phyloP scores from a whole-genome alignment of 176 grass and related monocot species.

The Poa pratensis region DNA sequence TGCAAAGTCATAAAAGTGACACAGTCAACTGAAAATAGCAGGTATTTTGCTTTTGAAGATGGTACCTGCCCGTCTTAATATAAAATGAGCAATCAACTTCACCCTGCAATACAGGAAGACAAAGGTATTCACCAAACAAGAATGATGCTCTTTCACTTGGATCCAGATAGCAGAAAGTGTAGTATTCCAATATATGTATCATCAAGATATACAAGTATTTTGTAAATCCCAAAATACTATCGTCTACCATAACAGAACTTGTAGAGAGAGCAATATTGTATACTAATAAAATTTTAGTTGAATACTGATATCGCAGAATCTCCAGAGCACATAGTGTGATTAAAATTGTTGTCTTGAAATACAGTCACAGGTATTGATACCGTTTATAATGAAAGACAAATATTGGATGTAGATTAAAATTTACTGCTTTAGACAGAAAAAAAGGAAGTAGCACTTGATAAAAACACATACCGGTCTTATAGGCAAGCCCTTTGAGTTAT shows the following conservation, averaged over 20 bases:
- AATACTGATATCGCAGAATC: constrained; percentile 30
- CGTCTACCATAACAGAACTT: background rate
- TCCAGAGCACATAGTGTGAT: constrained; percentile 26
- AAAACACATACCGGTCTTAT: constrained; percentile 66
- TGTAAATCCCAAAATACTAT: background rate
- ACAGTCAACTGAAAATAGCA: constrained; percentile 26
- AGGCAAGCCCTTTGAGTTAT: constrained; percentile 87
- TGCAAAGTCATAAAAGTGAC: constrained; percentile 16
- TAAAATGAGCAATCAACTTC: constrained; percentile 96
- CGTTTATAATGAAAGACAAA: constrained; percentile 15
- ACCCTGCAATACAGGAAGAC: constrained; percentile 58
- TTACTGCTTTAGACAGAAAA: constrained; percentile 22
- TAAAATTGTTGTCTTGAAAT: constrained; percentile 4
- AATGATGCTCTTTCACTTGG: constrained; percentile 11
- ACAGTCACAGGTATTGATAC: constrained; percentile 5
- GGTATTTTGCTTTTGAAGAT: constrained; percentile 14
- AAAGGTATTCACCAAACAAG: constrained; percentile 34
- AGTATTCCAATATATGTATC: background rate
- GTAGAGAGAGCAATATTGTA: background rate
- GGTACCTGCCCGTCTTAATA: constrained; percentile 90
- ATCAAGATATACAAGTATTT: constrained; percentile 18
- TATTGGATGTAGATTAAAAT: constrained; percentile 17
- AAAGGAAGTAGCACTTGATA: constrained; percentile 33
- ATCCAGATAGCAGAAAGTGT: background rate
- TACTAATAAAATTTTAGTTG: background rate